Evolutionary conservation across 352 stramenopile species (phyloP).

Genomic region (Pythium coloratum): DNA sequence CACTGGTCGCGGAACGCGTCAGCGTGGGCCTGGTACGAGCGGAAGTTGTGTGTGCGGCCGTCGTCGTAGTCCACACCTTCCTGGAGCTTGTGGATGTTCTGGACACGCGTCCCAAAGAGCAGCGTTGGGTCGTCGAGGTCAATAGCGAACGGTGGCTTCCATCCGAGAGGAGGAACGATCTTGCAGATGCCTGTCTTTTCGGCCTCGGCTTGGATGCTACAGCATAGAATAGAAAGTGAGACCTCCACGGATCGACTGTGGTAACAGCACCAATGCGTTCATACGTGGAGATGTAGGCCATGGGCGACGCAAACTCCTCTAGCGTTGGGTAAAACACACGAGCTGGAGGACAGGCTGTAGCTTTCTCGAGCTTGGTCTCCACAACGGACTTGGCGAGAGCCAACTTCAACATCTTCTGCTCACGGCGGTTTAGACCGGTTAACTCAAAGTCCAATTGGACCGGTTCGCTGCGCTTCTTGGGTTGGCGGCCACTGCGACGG

Average conservation of each 20-base stretch:
- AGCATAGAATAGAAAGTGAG: conserved; percentile 7
- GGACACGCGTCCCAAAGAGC: conserved; percentile 92
- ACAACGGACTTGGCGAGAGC: conserved; percentile 50
- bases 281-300: conserved; percentile 87
- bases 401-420: conserved; percentile 69
- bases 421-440: conserved; percentile 24
- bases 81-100: conserved; percentile 90
- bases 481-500: conserved; percentile 29
- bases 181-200: conserved; percentile 94
- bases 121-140: conserved; percentile 53
- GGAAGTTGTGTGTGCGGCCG: conserved; percentile 60
- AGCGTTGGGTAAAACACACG: conserved; percentile 77
- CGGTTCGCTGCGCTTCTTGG: conserved; percentile 41
- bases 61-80: conserved; percentile 70
- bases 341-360: conserved; percentile 35
- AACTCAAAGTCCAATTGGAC: conserved; percentile 33
- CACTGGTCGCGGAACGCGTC: conserved; percentile 59
- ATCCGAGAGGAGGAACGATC: conserved; percentile 96
- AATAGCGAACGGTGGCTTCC: conserved; percentile 82
- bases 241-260: conserved; percentile 1
- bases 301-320: conserved; percentile 87
- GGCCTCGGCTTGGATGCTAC: conserved; percentile 61
- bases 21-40: conserved; percentile 61
- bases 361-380: conserved; percentile 46
- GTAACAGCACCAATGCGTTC: background rate